phyloP scores from a whole-genome alignment of 495 filamentous ascomycete species.

The Aspergillus cavernicola region DNA sequence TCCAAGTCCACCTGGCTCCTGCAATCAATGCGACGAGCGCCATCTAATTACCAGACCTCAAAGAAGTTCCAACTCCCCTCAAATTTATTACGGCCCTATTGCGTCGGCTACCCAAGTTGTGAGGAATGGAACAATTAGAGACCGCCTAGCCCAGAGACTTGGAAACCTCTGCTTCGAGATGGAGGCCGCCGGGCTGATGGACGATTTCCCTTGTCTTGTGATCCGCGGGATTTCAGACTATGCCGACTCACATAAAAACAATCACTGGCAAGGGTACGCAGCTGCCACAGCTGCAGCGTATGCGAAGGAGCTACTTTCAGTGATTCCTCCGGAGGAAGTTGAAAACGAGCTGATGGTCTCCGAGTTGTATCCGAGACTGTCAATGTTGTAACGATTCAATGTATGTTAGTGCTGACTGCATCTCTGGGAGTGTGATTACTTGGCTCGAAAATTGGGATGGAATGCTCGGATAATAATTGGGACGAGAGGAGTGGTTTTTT shows the following conservation, averaged over 20 bases:
- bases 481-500: too few species aligned
- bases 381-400: too few species aligned
- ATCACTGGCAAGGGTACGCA: constrained; percentile 1
- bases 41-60: background rate
- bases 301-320: constrained; percentile 24
- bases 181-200: constrained; percentile 4
- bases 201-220: background rate
- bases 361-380: too few species aligned
- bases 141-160: background rate
- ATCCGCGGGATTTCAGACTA: background rate
- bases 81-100: constrained; percentile 18
- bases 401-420: too few species aligned
- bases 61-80: background rate
- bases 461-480: too few species aligned
- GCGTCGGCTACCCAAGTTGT: constrained; percentile 21
- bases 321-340: too few species aligned
- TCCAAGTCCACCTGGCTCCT: background rate
- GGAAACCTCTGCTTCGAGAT: constrained; percentile 1
- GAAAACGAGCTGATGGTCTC: too few species aligned
- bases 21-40: constrained; percentile 19
- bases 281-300: constrained; percentile 28
- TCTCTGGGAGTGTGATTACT: too few species aligned
- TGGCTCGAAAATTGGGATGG: too few species aligned
- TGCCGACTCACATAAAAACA: background rate
- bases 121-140: constrained; percentile 3